Base-by-base conservation (phyloP, 768 basidiomycete genomes). In the Amanita subjunquillea region DNA sequence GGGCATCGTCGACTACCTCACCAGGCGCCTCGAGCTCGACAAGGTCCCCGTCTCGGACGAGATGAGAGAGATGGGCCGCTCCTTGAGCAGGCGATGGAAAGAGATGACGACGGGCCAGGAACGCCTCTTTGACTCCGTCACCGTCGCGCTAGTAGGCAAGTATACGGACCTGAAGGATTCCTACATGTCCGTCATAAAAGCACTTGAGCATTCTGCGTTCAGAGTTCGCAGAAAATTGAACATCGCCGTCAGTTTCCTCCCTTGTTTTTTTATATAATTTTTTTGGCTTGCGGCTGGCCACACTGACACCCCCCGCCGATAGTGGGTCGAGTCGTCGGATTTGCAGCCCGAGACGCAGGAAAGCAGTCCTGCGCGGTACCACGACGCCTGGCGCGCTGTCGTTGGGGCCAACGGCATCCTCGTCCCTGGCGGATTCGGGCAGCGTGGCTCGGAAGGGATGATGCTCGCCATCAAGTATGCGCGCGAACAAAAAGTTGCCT, bases 311-410 rank as follows among this genome's bases (percentile, higher is more conserved):
- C 32, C 20, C 42, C 6, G 32, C 12, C 25, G 12, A 22, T 54
- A 96, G 91, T 97, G 94, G 94, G 93, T 98, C 32, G 93, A 97
- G 62, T 91, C 95, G 12, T 90, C 90, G 0, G 80, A 97, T 62
- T 77, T 99, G 8, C 92, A 99, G 65, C 71, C 84, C 0, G 80
- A 84, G 46, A 84, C 80, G 13, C 88, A 94, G 62, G 77, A 80
- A n/a, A 71, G 75, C 12, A 78, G 82, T 60, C 91, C 95, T 15
- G 87, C 84, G 20, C 82, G 78, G 63, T 98, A 95, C 66, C 94
- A 99, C 60, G 93, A 97, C 58, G 93, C 95, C 2, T 97, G 94
- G 92, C 75, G 88, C 52, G 82, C 86, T 3, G 77, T 99, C 40
- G 96, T 97, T 54, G 84, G 87, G 47, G 91, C 96, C 22, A 78